Conservation (phyloP, 257 asterid species). For the Solanum gandarillasii region DNA sequence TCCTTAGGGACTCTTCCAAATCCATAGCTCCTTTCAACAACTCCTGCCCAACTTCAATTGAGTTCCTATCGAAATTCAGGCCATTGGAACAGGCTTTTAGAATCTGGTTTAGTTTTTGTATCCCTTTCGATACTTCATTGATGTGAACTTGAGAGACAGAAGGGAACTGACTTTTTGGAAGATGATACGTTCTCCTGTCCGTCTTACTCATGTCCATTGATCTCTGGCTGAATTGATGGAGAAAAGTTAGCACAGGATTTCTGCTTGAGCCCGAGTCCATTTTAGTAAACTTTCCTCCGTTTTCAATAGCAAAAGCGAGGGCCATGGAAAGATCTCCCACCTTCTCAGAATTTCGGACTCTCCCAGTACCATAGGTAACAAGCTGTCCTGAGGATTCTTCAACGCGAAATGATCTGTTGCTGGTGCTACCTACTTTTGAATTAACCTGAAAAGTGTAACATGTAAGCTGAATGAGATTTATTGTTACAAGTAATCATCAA, state of each 20-base stretch:
- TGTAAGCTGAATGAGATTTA: background rate
- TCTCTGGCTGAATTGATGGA: slow-evolving; percentile 51
- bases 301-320: slow-evolving; percentile 58
- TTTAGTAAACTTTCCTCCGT: slow-evolving; percentile 39
- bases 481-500: background rate
- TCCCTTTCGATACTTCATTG: slow-evolving; percentile 66
- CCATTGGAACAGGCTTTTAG: slow-evolving; percentile 56
- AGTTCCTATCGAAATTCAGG: slow-evolving; percentile 39
- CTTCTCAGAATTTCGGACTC: slow-evolving; percentile 32
- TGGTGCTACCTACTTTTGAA: slow-evolving; percentile 19
- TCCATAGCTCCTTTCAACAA: slow-evolving; percentile 73
- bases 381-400: slow-evolving; percentile 54
- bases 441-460: slow-evolving; percentile 29
- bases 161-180: slow-evolving; percentile 15
- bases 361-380: slow-evolving; percentile 33
- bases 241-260: slow-evolving; percentile 49
- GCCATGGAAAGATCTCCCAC: slow-evolving; percentile 51
- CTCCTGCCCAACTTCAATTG: slow-evolving; percentile 65
- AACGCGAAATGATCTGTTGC: slow-evolving; percentile 20
- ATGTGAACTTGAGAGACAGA: slow-evolving; percentile 47
- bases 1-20: slow-evolving; percentile 71
- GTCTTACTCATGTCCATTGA: slow-evolving; percentile 30
- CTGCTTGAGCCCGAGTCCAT: slow-evolving; percentile 28
- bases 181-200: slow-evolving; percentile 15
- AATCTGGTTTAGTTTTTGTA: slow-evolving; percentile 67